These are phyloP conservation scores for Austropuccinia psidii DNA, from an alignment of 1,284 basidiomycete species.

Conservation along the genomic window DNA sequence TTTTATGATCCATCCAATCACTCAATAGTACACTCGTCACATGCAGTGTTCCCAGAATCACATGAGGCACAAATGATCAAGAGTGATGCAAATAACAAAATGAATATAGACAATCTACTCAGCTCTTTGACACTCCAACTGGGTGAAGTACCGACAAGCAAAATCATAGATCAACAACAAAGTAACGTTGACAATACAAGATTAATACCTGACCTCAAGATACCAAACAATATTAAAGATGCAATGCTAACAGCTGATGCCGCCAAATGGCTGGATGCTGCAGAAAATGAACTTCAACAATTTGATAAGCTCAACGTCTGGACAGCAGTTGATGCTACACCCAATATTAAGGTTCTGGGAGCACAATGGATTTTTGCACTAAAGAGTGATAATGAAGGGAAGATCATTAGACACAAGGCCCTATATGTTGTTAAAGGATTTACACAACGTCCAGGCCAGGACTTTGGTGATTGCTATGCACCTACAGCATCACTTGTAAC, in stretches of 20 bases:
- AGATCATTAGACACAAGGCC: background rate
- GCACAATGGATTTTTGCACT: background rate
- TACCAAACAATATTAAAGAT: too few species aligned
- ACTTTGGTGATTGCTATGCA: background rate
- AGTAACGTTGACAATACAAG: too few species aligned
- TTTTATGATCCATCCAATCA: too few species aligned
- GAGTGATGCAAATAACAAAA: too few species aligned
- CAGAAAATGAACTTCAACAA: background rate
- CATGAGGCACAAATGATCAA: too few species aligned
- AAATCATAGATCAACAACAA: too few species aligned
- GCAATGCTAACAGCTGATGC: background rate
- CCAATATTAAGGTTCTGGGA: background rate
- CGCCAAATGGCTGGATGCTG: background rate
- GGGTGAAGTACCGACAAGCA: too few species aligned
- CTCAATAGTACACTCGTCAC: background rate
- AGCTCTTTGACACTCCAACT: too few species aligned
- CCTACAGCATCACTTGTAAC: background rate
- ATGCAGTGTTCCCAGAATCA: background rate
- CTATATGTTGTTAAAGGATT: background rate
- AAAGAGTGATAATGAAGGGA: background rate
- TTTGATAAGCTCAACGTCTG: background rate
- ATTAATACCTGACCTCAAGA: too few species aligned
- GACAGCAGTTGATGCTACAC: background rate
- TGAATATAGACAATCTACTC: too few species aligned
- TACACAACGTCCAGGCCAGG: background rate